A percentile compares a stretch with the other conserved stretches of the same genome.
Evolutionary conservation across 352 stramenopile genomes (phyloP).

Genomic region (Peronospora destructor): DNA sequence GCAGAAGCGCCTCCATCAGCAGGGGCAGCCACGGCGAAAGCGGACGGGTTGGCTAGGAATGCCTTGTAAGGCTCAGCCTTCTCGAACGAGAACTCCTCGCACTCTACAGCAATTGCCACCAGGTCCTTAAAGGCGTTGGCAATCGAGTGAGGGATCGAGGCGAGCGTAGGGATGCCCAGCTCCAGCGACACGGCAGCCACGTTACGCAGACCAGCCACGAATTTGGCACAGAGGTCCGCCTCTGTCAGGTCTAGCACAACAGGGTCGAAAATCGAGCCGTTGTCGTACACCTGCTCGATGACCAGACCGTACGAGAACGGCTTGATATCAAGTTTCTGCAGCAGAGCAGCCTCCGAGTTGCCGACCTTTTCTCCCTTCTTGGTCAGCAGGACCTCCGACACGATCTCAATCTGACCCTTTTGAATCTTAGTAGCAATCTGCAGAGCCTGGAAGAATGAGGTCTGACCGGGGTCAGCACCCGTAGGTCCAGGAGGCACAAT

Average conservation of each 20-base stretch:
- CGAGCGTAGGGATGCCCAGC: conserved; percentile 94
- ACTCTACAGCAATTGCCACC: conserved; percentile 92
- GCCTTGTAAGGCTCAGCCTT: conserved; percentile 96
- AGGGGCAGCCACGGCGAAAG: conserved; percentile 87
- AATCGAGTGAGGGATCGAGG: conserved; percentile 97
- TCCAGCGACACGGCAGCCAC: conserved; percentile 94
- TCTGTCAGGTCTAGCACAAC: conserved; percentile 98
- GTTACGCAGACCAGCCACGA: conserved; percentile 90
- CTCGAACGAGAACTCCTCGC: conserved; percentile 95
- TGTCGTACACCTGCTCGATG: conserved; percentile 96
- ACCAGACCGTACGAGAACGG: conserved; percentile 99
- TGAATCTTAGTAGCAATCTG: conserved; percentile 99
- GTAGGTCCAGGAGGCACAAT: conserved; percentile 95
- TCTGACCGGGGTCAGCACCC: conserved; percentile 98
- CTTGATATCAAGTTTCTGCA: conserved; percentile 98
- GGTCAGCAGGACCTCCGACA: conserved; percentile 93
- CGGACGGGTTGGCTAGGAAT: conserved; percentile 91
- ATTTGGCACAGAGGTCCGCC: conserved; percentile 94
- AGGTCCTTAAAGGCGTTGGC: conserved; percentile 98
- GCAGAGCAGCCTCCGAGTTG: conserved; percentile 96
- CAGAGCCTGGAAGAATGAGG: conserved; percentile 99
- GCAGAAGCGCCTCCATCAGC: conserved; percentile 72
- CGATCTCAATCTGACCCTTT: conserved; percentile 99
- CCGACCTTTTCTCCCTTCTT: conserved; percentile 94
- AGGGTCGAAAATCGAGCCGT: conserved; percentile 97